A percentile compares a stretch with the other conserved stretches of the same genome.
Conservation (phyloP, 23 red algal genomes). For the Gracilaria domingensis region DNA sequence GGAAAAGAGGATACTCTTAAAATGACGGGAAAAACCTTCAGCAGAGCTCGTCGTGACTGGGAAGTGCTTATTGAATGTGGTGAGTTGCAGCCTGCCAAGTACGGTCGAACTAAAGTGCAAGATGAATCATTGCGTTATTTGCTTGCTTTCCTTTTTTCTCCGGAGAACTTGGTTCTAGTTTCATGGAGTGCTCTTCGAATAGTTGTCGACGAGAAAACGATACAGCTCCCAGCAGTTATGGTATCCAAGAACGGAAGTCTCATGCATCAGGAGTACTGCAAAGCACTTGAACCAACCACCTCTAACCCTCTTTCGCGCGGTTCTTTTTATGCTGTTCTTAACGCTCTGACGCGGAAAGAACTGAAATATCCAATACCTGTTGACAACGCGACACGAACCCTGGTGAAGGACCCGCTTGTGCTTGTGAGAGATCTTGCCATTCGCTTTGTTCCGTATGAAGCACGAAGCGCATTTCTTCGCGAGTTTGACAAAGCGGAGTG, state of each 20-base stretch:
- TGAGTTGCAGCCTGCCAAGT: slow-evolving; percentile 58
- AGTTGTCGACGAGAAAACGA: slow-evolving; percentile 41
- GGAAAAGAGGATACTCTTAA: slow-evolving; percentile 43
- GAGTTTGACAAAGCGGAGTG: slow-evolving; percentile 54
- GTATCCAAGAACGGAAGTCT: slow-evolving; percentile 45
- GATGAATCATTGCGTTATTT: slow-evolving; percentile 42
- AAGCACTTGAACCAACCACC: not conserved
- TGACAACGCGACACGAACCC: slow-evolving; percentile 43
- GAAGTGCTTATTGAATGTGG: slow-evolving; percentile 39
- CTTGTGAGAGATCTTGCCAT: slow-evolving; percentile 42
- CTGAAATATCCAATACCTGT: slow-evolving; percentile 26
- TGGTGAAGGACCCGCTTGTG: slow-evolving; percentile 48
- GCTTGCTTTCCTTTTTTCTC: slow-evolving; percentile 42
- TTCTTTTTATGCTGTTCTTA: slow-evolving; percentile 52
- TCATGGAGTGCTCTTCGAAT: slow-evolving; percentile 51
- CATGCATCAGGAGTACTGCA: slow-evolving; percentile 50
- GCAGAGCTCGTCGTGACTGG: slow-evolving; percentile 50
- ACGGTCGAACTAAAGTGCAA: slow-evolving; percentile 55
- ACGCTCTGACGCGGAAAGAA: slow-evolving; percentile 45
- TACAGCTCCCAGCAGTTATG: slow-evolving; percentile 42
- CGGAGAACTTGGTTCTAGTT: slow-evolving; percentile 31
- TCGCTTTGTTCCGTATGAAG: slow-evolving; percentile 39
- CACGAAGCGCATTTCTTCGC: slow-evolving; percentile 27
- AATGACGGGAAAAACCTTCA: slow-evolving; percentile 52
- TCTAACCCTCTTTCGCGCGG: slow-evolving; percentile 45